Percentiles rank a stretch among this genome's conserved stretches.
phyloP scores from a whole-genome alignment of 1,284 basidiomycete species.

The Fomes fomentarius region DNA sequence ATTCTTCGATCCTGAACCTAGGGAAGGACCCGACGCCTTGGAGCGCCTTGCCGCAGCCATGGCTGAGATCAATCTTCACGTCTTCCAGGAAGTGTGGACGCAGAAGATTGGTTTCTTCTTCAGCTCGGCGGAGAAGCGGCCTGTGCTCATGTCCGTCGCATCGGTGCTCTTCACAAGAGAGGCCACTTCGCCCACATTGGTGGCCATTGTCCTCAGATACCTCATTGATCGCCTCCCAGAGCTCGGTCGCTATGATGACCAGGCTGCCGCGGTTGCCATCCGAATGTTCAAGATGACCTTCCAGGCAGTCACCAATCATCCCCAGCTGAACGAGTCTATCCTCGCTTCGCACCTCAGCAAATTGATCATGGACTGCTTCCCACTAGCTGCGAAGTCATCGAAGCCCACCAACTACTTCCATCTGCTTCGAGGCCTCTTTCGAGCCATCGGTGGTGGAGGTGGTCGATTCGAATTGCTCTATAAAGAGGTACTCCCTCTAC shows the following conservation, averaged over 20 bases:
- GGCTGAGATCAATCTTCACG: conserved; percentile 83
- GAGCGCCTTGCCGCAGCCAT: conserved; percentile 86
- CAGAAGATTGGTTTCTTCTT: conserved; percentile 91
- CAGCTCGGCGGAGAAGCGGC: conserved; percentile 76
- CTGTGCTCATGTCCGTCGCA: conserved; percentile 83
- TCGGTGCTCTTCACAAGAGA: conserved; percentile 89
- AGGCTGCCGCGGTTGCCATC: conserved; percentile 81
- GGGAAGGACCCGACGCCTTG: conserved; percentile 86
- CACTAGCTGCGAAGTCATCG: conserved; percentile 88
- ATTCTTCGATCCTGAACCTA: conserved; percentile 79
- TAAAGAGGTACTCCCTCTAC: conserved; percentile 94
- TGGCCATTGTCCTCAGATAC: conserved; percentile 90
- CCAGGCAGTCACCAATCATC: conserved; percentile 83
- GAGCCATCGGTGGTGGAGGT: conserved; percentile 93
- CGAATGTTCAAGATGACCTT: conserved; percentile 98
- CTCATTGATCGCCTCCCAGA: conserved; percentile 84
- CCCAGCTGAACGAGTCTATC: conserved; percentile 86
- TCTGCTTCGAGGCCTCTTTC: conserved; percentile 93
- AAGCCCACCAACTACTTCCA: conserved; percentile 95
- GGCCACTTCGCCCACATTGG: conserved; percentile 85
- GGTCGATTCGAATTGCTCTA: conserved; percentile 95
- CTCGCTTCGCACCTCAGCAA: conserved; percentile 92
- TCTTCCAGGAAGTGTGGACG: conserved; percentile 95
- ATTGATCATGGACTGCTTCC: conserved; percentile 97
- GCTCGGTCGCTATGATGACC: conserved; percentile 87